Evolutionary conservation across 352 stramenopile genomes (phyloP), one percentile per base, ranked within the genome.

Genomic region (Phytophthora hibernalis): DNA sequence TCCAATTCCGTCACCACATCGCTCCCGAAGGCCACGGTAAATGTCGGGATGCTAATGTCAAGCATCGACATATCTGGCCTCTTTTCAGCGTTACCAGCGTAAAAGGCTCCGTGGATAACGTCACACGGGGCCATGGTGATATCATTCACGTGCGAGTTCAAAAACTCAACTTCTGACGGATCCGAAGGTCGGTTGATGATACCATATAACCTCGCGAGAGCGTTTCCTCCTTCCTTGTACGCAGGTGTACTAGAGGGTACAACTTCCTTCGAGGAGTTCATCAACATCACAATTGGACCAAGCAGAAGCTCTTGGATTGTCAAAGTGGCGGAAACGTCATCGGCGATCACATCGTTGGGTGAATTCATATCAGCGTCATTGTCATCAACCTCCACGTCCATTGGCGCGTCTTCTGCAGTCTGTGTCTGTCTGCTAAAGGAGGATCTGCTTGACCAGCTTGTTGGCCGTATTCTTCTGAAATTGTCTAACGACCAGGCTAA

Each of bases 371-470:
- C 73, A 6, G 87, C 61, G 62, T 93, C 83, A 20, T 80, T 72
- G 56, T 90, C 76, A n/a, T n/a, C n/a, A n/a, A n/a, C n/a, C n/a
- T n/a, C n/a, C n/a, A n/a, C n/a, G n/a, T n/a, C n/a, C n/a, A n/a
- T n/a, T n/a, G n/a, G n/a, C n/a, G n/a, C 85, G 88, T 11, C 80
- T 96, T 18, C 80, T 96, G 15, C 81, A 82, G 85, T 92, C 0
- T 80, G 79, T 22, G 86, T 93, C 56, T 96, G 93, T 72, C 60
- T 94, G 70, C 69, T 91, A 53, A 85, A 92, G 43, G 78, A 85
- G 31, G 85, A 94, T 55, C 92, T 85, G 5, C 62, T 96, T 11
- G 88, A 94, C 49, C 88, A 93, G 64, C 56, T 95, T 5, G 74
- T 95, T 9, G 85, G 86, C 1, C 82, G 87, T 3, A 77, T 96